Conservation (phyloP, 1,139 yeast species). For the Saccharomyces hybrid region DNA sequence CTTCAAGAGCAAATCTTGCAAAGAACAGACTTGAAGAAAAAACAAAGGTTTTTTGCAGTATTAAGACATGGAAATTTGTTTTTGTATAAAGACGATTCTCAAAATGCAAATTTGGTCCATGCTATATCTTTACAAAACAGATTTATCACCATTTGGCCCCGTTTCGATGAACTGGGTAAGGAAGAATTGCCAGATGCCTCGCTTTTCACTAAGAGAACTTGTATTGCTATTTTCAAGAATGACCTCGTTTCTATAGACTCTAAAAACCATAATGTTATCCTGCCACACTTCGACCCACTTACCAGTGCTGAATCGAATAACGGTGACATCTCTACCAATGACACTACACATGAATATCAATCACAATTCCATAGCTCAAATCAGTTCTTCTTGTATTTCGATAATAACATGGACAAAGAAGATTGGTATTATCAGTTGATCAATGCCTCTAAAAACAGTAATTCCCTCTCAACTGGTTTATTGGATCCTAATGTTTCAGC, state of each 20-base stretch:
- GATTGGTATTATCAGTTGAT: constrained; percentile 85
- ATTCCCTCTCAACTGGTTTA: constrained; percentile 6
- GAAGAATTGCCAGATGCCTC: constrained; percentile 56
- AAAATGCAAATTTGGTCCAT: constrained; percentile 53
- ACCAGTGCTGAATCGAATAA: constrained; percentile 1
- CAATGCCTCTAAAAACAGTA: constrained; percentile 51
- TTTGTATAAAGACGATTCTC: constrained; percentile 57
- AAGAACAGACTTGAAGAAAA: constrained; percentile 33
- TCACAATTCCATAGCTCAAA: constrained; percentile 9
- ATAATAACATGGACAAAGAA: constrained; percentile 74
- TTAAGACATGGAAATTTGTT: constrained; percentile 81
- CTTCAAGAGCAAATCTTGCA: constrained; percentile 16
- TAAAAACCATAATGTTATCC: neutral
- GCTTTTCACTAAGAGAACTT: constrained; percentile 68
- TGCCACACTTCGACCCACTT: neutral
- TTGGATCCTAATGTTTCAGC: constrained; percentile 54
- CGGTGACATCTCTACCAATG: neutral
- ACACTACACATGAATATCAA: neutral
- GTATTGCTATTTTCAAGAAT: constrained; percentile 61
- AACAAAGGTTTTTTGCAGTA: constrained; percentile 60
- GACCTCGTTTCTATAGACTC: constrained; percentile 9
- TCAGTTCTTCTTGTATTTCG: constrained; percentile 62
- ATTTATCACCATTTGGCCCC: constrained; percentile 82
- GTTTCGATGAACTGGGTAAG: constrained; percentile 29
- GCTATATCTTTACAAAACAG: constrained; percentile 70